These are phyloP conservation scores for Aethionema arabicum DNA, from an alignment of 345 rosid genomes.

Conservation along the genomic window DNA sequence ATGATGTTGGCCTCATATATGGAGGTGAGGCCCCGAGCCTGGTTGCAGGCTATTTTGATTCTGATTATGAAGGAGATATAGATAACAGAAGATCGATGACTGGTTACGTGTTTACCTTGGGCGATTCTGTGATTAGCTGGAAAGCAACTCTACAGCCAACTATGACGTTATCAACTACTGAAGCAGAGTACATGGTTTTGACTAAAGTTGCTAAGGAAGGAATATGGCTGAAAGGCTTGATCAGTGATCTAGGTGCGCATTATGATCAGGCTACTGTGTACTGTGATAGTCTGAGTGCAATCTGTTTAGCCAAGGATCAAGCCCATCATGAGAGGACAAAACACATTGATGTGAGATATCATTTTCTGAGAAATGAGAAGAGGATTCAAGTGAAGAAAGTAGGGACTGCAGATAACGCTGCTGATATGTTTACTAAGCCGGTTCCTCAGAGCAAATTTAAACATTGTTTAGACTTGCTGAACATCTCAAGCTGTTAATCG, in stretches of 20 bases:
- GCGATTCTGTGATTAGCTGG: not conserved
- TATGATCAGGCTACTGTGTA: not conserved
- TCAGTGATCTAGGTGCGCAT: not conserved
- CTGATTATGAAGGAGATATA: not conserved
- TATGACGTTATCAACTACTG: no score
- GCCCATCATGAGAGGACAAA: no score
- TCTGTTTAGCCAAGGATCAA: not conserved
- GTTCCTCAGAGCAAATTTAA: no score
- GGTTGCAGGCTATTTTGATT: not conserved
- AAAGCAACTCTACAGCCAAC: no score
- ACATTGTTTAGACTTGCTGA: no score
- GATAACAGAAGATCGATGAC: not conserved
- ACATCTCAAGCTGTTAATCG: no score
- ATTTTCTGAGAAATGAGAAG: not conserved
- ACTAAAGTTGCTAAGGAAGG: not conserved
- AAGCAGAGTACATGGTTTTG: no score
- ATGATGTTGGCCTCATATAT: not conserved
- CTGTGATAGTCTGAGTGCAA: not conserved
- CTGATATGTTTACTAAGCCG: not conserved
- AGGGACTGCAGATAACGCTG: not conserved
- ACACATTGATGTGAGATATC: no score
- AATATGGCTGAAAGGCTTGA: not conserved
- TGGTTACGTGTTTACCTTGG: not conserved
- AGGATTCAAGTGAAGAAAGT: conserved; percentile 3
- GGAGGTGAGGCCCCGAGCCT: no score